Evolutionary conservation across 148 eudicot species (phyloP).

Genomic region (Spergularia bocconei): DNA sequence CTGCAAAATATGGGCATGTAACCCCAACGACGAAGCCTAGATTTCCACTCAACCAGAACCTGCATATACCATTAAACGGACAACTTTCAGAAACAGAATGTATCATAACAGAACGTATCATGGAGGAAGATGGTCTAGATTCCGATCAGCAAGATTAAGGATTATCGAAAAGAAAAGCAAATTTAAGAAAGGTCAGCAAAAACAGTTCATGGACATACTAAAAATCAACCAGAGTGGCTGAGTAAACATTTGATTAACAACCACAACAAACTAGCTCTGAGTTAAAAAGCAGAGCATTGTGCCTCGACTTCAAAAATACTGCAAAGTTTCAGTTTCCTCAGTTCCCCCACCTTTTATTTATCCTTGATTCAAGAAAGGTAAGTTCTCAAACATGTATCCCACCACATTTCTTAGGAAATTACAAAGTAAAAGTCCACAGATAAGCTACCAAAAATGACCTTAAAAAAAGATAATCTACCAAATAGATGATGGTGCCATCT

Average conservation of each 20-base stretch:
- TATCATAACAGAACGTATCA: background rate
- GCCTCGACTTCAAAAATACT: background rate
- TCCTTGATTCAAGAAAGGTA: background rate
- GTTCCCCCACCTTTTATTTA: background rate
- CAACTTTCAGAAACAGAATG: constrained; percentile 5
- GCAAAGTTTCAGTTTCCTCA: background rate
- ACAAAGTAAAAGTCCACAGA: background rate
- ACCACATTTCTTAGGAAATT: background rate
- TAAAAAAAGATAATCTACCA: background rate
- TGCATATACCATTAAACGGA: constrained; percentile 30
- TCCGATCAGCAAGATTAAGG: background rate
- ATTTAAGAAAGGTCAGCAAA: background rate
- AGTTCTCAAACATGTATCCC: background rate
- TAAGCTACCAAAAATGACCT: no score
- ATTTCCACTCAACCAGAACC: constrained; percentile 64
- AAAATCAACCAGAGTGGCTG: background rate
- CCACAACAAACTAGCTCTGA: background rate
- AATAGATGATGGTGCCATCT: background rate
- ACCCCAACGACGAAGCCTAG: constrained; percentile 79
- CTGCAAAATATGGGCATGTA: constrained; percentile 86
- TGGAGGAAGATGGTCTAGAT: background rate
- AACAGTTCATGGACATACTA: background rate
- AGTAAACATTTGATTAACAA: background rate
- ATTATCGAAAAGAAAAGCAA: background rate
- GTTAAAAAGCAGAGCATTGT: background rate